Conservation (phyloP, 139 green algal species). For the Chlamydomonas eustigma region DNA sequence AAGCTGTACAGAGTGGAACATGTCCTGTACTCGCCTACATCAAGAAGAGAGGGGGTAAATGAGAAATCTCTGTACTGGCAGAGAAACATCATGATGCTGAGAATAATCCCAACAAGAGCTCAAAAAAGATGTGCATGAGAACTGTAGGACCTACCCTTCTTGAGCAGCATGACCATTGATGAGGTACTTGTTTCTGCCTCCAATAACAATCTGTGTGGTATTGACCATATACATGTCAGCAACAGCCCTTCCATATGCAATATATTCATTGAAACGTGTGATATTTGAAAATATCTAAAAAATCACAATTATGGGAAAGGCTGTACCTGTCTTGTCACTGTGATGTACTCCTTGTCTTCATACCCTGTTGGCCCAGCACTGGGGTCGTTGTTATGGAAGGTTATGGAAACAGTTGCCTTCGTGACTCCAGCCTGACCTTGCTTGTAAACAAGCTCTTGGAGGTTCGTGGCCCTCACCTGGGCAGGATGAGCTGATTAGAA, state of each 20-base stretch:
- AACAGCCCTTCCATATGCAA: no score
- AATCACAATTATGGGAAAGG: not conserved
- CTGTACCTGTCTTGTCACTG: conserved; percentile 82
- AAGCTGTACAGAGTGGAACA: conserved; percentile 98
- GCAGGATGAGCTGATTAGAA: no score
- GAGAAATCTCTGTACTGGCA: not conserved
- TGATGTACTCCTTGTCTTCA: conserved; percentile 90
- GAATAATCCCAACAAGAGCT: not conserved
- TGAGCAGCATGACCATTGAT: conserved; percentile 94
- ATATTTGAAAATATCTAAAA: not conserved
- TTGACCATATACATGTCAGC: no score
- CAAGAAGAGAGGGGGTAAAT: not conserved
- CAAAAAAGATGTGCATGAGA: not conserved
- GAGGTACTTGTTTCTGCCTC: conserved; percentile 94
- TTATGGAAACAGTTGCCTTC: conserved; percentile 96
- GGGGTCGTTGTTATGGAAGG: conserved; percentile 92
- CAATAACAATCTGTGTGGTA: conserved; percentile 80
- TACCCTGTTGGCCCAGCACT: conserved; percentile 78
- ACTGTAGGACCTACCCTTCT: conserved; percentile 54
- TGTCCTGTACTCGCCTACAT: conserved; percentile 86
- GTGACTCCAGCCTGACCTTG: conserved; percentile 95
- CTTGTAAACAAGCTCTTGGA: conserved; percentile 99
- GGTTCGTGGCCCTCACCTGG: conserved; percentile 84
- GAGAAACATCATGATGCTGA: not conserved
- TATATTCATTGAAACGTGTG: no score